Conservation (phyloP, 2,329 filamentous ascomycete species). For the Talaromyces verruculosus region DNA sequence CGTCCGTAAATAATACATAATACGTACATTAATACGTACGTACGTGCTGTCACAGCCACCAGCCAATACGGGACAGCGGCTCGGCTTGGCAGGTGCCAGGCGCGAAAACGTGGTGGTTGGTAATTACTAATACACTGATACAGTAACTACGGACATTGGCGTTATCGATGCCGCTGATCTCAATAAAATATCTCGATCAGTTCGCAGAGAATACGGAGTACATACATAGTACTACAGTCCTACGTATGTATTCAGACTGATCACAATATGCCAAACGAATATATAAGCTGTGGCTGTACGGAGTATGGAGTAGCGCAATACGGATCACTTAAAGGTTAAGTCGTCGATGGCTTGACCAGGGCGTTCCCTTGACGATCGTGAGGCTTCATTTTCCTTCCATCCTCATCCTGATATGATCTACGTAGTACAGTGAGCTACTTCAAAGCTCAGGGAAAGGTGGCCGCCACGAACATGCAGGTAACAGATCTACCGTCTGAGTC, state of each 20-base stretch:
- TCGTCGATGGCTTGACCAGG: neutral
- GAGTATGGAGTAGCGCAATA: neutral
- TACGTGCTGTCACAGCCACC: slow-evolving; percentile 5
- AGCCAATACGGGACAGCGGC: neutral
- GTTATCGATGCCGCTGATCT: neutral
- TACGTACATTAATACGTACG: neutral
- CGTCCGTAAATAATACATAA: neutral
- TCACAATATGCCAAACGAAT: neutral
- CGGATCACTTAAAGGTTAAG: neutral
- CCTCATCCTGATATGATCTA: neutral
- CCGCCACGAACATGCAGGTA: neutral
- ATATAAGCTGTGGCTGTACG: neutral
- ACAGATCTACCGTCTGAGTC: neutral
- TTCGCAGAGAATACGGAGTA: neutral
- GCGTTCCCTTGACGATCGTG: neutral
- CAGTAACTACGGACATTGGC: neutral
- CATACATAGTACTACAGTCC: neutral
- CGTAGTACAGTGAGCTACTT: neutral
- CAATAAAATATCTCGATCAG: neutral
- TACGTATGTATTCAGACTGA: neutral
- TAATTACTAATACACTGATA: neutral
- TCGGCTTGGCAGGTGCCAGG: neutral
- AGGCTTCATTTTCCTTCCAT: neutral
- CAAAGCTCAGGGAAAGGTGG: neutral
- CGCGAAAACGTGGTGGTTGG: slow-evolving; percentile 1